These are phyloP conservation scores for Lotus japonicus DNA, from an alignment of 306 rosid genomes.

Conservation along the genomic window DNA sequence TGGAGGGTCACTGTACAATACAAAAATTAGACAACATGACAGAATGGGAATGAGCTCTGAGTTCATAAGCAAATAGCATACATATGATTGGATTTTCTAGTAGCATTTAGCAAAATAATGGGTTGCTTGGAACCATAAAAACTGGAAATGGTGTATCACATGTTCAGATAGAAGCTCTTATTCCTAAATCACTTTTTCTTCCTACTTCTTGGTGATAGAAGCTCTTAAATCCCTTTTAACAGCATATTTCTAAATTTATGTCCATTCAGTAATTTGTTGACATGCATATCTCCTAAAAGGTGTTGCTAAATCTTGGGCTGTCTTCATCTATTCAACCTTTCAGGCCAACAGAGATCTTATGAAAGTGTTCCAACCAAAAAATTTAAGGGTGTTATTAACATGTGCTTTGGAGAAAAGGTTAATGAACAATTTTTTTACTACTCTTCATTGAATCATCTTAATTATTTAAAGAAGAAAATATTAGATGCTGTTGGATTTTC, in stretches of 20 bases:
- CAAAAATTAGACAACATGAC: slow-evolving; percentile 20
- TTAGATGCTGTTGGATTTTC: neutral
- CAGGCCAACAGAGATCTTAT: neutral
- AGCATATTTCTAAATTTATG: neutral
- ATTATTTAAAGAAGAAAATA: neutral
- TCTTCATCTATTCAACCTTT: neutral
- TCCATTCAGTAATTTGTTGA: neutral
- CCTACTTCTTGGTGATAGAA: neutral
- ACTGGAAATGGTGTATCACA: neutral
- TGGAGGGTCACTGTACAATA: slow-evolving; percentile 82
- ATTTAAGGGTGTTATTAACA: neutral
- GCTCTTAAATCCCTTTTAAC: neutral
- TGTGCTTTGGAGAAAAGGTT: neutral
- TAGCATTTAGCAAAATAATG: neutral
- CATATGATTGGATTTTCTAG: neutral
- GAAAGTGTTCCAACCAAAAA: neutral
- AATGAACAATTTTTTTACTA: neutral
- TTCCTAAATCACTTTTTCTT: neutral
- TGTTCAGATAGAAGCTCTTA: neutral
- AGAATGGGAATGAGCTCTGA: neutral
- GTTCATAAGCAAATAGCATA: slow-evolving; percentile 8
- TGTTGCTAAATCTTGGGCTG: neutral
- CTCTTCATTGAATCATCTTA: neutral
- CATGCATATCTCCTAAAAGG: neutral
- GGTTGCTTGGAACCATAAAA: neutral